These are phyloP conservation scores for Colletotrichum echinochloae DNA, from an alignment of 2,329 filamentous ascomycete genomes.

Conservation along the genomic window DNA sequence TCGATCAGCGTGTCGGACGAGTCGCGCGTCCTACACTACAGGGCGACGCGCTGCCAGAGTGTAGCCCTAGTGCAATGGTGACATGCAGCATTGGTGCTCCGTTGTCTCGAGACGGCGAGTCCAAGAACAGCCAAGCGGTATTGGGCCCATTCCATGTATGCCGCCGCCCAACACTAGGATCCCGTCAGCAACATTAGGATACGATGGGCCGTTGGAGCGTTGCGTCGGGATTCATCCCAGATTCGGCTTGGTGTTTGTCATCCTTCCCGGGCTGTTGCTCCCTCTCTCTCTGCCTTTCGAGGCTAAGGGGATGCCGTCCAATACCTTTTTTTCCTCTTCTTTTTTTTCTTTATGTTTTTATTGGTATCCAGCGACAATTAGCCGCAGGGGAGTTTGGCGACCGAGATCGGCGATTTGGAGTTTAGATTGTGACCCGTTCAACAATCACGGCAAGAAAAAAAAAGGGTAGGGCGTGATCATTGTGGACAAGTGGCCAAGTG, in stretches of 20 bases:
- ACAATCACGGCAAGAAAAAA: background rate
- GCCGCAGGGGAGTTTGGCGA: background rate
- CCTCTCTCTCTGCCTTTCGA: conserved; percentile 6
- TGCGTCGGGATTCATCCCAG: conserved; percentile 32
- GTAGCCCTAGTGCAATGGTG: conserved; percentile 35
- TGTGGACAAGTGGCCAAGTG: background rate
- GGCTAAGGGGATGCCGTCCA: conserved; percentile 5
- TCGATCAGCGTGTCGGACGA: conserved; percentile 36
- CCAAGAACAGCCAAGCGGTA: conserved; percentile 35
- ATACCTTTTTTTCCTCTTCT: background rate
- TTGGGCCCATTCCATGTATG: conserved; percentile 35
- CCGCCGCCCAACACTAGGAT: conserved; percentile 27
- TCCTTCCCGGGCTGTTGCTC: conserved; percentile 13
- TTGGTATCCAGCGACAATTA: background rate
- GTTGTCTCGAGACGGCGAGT: conserved; percentile 23
- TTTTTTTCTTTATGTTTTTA: too few species aligned
- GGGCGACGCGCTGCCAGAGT: conserved; percentile 22
- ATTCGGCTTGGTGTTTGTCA: conserved; percentile 39
- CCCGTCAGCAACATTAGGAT: conserved; percentile 33
- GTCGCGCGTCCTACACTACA: conserved; percentile 27
- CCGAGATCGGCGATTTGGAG: background rate
- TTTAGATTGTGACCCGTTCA: background rate
- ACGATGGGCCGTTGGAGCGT: conserved; percentile 32
- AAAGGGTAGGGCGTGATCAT: conserved; percentile 10
- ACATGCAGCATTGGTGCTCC: conserved; percentile 39